Evolutionary conservation across 176 grass and related monocot species (phyloP).

Genomic region (Oryza rufipogon): DNA sequence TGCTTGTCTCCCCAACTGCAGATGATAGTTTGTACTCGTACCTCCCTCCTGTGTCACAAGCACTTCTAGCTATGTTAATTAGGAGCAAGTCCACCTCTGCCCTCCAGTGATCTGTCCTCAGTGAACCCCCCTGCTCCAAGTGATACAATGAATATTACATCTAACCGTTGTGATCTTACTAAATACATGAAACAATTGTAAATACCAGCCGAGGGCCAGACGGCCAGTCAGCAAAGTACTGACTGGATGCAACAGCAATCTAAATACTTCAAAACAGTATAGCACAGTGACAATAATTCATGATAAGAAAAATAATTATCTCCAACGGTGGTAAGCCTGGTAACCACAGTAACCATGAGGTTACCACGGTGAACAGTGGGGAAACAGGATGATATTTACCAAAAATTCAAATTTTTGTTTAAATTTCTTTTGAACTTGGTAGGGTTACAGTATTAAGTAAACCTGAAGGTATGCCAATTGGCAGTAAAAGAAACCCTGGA

Average conservation of each 20-base stretch:
- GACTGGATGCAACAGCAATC: slow-evolving; percentile 4
- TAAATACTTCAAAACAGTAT: slow-evolving; percentile 1
- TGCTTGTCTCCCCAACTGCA: slow-evolving; percentile 42
- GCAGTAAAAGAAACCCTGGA: too few relatives aligned
- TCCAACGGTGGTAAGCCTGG: too few relatives aligned
- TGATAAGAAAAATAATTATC: background rate
- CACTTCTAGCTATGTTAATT: slow-evolving; percentile 72
- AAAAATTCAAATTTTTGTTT: too few relatives aligned
- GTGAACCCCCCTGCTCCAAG: slow-evolving; percentile 61
- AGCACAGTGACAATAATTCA: background rate
- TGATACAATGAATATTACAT: slow-evolving; percentile 37
- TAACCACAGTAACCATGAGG: too few relatives aligned
- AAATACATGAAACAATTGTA: slow-evolving; percentile 5
- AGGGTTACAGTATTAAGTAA: too few relatives aligned
- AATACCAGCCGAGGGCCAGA: background rate
- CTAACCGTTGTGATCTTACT: slow-evolving; percentile 2
- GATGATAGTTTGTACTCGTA: slow-evolving; percentile 41
- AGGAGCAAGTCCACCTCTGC: slow-evolving; percentile 65
- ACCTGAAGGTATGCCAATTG: too few relatives aligned
- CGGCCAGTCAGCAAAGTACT: background rate
- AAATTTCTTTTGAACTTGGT: too few relatives aligned
- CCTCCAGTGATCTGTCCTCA: slow-evolving; percentile 63
- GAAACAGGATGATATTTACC: too few relatives aligned
- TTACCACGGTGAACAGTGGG: too few relatives aligned
- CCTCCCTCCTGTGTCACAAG: slow-evolving; percentile 43